Percentiles rank a stretch among this genome's conserved stretches.
phyloP scores from a whole-genome alignment of 2,329 filamentous ascomycete genomes.

The Alternaria longipes region DNA sequence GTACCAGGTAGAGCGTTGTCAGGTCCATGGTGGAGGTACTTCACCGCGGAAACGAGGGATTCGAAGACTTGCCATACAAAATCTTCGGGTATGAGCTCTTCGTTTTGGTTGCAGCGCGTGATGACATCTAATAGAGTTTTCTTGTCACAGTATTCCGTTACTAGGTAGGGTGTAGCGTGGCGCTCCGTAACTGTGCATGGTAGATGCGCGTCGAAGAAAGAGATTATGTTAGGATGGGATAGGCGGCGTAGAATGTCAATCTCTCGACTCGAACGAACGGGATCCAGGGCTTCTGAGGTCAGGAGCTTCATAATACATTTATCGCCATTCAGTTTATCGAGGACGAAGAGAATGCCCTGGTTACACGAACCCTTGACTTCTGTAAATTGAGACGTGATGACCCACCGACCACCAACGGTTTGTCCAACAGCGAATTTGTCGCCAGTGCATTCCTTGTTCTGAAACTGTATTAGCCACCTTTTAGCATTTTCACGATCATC shows the following conservation, averaged over 20 bases:
- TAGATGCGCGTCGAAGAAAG: background rate
- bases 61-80: slow-evolving; percentile 8
- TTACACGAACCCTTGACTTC: background rate
- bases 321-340: background rate
- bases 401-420: background rate
- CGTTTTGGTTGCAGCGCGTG: background rate
- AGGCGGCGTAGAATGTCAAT: background rate
- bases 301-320: background rate
- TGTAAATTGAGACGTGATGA: background rate
- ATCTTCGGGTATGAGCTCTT: background rate
- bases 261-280: background rate
- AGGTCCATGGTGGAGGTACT: background rate
- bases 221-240: background rate
- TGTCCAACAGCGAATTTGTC: background rate
- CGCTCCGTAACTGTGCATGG: background rate
- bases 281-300: background rate
- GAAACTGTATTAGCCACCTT: background rate
- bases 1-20: background rate
- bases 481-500: background rate
- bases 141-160: background rate
- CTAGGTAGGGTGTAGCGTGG: background rate
- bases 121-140: background rate
- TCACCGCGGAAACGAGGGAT: background rate
- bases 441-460: background rate
- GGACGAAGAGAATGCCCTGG: background rate